Base-by-base conservation (phyloP, 2,329 filamentous ascomycete species). In the Sclerotinia spermophila region DNA sequence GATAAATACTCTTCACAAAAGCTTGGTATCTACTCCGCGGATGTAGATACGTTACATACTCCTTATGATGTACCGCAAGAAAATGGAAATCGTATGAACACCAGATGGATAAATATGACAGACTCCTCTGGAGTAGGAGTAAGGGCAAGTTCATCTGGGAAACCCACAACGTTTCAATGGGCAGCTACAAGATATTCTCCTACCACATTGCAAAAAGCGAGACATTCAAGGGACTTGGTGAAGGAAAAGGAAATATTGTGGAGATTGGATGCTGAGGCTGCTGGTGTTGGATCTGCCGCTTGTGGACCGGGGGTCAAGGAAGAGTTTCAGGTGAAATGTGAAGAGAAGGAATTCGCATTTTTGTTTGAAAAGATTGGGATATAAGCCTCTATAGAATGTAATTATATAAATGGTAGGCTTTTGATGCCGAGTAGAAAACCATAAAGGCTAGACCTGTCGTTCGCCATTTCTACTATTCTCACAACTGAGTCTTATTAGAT, bases 31-130 rank as follows among this genome's bases (percentile, higher is more conserved):
- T 89, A 83, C 79, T 81, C 81, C 2, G 75, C 78, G 11, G 76
- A 73, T 1, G 80, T 88, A 1, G 83, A 86, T 61, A 81, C 84
- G 0, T 80, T 92, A 0, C 86, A 84, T 77, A 82, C 85, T 3
- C 82, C 86, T 53, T 91, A 91, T 76, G 90, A 92, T 73, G 88
- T 87, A 68, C 90, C 90, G 0, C 90, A 92, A 77, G 78, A 77
- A 76, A 0, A 77, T 55, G 75, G 1, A 79, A 71, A 72, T 51
- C 48, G 71, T 42, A 71, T 68, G 56, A 51, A 56, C 5, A 72
- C 71, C 7, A 58, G 68, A 11, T 68, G 71, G 64, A 35, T 72
- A 13, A 64, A 71, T 3, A 68, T 72, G 45, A 56, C 58, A 8
- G 51, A 71, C 42, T 33, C 55, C 1, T 44, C 48, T 24, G 69